Percentiles rank a stretch among this genome's conserved stretches.
These are phyloP conservation scores for Rhizophagus prolifer DNA, from an alignment of 192 early-diverging fungal species.

Conservation along the genomic window DNA sequence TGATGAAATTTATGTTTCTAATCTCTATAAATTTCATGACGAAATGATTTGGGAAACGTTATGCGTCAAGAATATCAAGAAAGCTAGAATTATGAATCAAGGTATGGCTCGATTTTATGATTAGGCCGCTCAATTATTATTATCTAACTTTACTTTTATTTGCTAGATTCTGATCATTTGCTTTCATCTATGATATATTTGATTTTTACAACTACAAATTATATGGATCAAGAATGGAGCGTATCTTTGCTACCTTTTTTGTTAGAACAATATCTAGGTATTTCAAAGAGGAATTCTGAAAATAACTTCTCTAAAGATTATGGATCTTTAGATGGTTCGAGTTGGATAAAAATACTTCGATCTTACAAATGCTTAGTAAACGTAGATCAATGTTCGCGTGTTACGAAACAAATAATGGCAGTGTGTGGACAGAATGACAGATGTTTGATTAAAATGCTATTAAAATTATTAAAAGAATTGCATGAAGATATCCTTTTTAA, in stretches of 20 bases:
- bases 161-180: neutral
- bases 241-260: neutral
- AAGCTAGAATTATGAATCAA: neutral
- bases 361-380: neutral
- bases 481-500: neutral
- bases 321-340: neutral
- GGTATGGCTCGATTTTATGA: neutral
- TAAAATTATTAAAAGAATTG: neutral
- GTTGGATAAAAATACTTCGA: neutral
- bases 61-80: neutral
- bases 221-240: neutral
- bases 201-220: constrained; percentile 2
- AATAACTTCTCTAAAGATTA: neutral
- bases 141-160: neutral
- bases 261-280: neutral
- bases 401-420: neutral
- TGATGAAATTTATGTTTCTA: neutral
- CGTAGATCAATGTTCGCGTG: neutral
- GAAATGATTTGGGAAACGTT: neutral
- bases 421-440: neutral
- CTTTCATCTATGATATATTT: neutral
- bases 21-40: neutral
- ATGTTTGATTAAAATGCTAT: neutral
- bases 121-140: neutral
- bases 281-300: neutral